Evolutionary conservation across 257 asterid genomes (phyloP), one percentile per base, ranked within the genome.

Genomic region (Jasminum sambac): DNA sequence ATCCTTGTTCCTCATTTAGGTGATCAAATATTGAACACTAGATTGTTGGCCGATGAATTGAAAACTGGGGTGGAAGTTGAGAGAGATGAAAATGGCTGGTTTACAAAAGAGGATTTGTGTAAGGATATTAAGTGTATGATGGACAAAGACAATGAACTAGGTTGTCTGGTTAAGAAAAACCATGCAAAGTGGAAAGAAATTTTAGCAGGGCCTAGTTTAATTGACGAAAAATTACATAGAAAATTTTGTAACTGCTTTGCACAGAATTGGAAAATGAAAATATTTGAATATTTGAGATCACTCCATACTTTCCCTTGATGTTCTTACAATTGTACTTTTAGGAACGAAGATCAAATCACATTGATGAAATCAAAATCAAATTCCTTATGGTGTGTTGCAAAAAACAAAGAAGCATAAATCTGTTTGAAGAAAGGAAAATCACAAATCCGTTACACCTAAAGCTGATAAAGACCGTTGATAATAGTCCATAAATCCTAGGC

Each of bases 391-490:
- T n/a, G n/a, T n/a, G n/a, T n/a, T n/a, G n/a, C n/a, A n/a, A n/a
- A n/a, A 30, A 30, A 1, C 36, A 30, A n/a, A 46, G 6, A 4
- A 30, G 36, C 1, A 30, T 4, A 30, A 30, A 30, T 30, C 36
- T 30, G 36, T 30, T 30, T 30, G 36, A 30, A 30, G 36, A 30
- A 30, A 25, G 7, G 7, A 48, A 2, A 34, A 6, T 14, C 10
- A 34, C 14, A 59, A 0, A 64, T 38, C 0, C 41, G 40, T 16
- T 67, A 4, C 23, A 25, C 48, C 60, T 70, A 83, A 9, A 91
- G 83, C 38, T 77, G 70, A 63, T 82, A 67, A 82, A 90, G 36
- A 67, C 82, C 78, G 3, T 81, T 69, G 6, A 86, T 78, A 93
- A 66, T 74, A 71, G 17, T 74, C 84, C 85, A 80, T 79, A 64